Evolutionary conservation across 768 basidiomycete species (phyloP), one percentile per base, ranked within the genome.

Genomic region (Suillus discolor): DNA sequence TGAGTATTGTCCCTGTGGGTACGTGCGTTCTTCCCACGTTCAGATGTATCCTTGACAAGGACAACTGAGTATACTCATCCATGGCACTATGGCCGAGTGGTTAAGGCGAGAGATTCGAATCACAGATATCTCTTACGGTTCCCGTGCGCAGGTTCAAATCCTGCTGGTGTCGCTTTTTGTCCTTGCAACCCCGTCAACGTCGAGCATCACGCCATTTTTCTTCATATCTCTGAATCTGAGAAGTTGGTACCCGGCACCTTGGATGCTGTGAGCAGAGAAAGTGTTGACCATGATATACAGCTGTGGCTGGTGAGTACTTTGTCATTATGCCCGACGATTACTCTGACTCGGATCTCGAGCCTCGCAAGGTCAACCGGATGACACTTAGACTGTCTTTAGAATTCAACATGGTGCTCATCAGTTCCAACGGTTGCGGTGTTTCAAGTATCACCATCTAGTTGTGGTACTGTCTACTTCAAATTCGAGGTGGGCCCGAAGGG

Each of bases 131-230:
- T 49, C 62, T 49, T 62, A 54, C 62, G 62, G 62, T 49, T 62
- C 1, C 47, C 62, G 55, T 60, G 55, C 62, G 62, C 62, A 62
- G 47, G 62, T 59, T 59, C 57, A 59, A 59, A 59, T 59, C 57
- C 57, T 59, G 57, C 57, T 59, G 57, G 57, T 59, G 57, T 59
- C 57, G 57, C 2, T 59, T 59, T 59, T 59, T 59, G 38, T 12
- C 11, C 5, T 7, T 23, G 47, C 4, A 15, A 23, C 12, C 44
- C 7, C 11, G 31, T 31, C 31, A 31, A 31, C 6, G 31, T 31
- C 31, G 31, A 31, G 31, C 31, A n/a, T 34, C 9, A 34, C 6
- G 20, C 54, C 11, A 11, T 11, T 44, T 18, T n/a, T n/a, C n/a
- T n/a, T n/a, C n/a, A n/a, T n/a, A n/a, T n/a, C 2, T 20, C 39